Base-by-base conservation (phyloP, 805 yeast species). In the Sugiyamaella smithiae region DNA sequence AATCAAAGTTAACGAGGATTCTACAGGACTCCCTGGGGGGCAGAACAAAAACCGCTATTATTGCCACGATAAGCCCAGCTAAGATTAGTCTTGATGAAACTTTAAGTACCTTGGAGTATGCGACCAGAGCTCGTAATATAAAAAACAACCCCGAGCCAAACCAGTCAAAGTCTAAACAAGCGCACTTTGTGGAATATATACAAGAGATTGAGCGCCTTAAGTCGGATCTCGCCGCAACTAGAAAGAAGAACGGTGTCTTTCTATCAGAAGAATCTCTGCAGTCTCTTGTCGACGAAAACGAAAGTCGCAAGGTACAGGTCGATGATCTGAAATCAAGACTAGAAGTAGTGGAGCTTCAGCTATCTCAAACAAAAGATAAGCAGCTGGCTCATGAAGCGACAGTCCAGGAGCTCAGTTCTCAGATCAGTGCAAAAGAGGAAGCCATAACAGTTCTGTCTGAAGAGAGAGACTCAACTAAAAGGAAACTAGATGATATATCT, bases 21-120 rank as follows among this genome's bases (percentile, higher is more conserved):
- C 70, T 91, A 50, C 93, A 89, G 59, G 81, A 86, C 61, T 88
- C 97, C 12, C 71, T 91, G 23, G 81, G 85, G 4, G 97, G 96
- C 0, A 77, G 80, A 48, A 86, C 96, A 2, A 93, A 91, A 66
- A 88, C 97, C 0, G 71, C 93, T 51, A 89, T 91, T 96, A 84
- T 91, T 72, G 97, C 89, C 12, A 90, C 88, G 58, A 74, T 91
- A 0, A 85, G 96, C 0, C 89, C 96, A 2, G 68, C 76, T 43
- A 63, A 63, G 8, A 67, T 67, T 12, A 85, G 87, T 63, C 71
- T 82, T 35, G 78, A 74, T 56, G 99, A 93, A 63, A 85, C 96
- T 1, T 57, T 90, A 26, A 88, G 87, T 60, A 87, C 96, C 0
- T 71, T 93, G 43, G 71, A 97, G 45, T 91, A 93, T 73, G 98